Conservation (phyloP, 371 early-diverging fungal genomes). For the Haplosporangium sp. region DNA sequence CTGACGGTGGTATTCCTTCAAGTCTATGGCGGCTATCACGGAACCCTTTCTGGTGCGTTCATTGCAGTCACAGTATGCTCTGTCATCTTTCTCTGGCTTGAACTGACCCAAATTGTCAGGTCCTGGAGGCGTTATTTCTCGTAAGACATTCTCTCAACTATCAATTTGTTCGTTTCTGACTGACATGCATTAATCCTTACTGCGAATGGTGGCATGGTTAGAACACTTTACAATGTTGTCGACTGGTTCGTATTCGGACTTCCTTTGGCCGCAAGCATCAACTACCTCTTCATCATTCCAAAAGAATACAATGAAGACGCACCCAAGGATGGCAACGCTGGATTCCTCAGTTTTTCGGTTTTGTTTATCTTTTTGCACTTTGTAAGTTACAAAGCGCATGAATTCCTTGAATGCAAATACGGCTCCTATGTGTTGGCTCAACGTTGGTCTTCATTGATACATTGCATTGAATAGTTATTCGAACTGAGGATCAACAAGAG, state of each 20-base stretch:
- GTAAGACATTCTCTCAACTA: neutral
- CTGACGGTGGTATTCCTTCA: slow-evolving; percentile 2
- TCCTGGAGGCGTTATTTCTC: slow-evolving; percentile 1
- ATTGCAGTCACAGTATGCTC: slow-evolving; percentile 1
- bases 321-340: too few relatives aligned
- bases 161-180: neutral
- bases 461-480: neutral
- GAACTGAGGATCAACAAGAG: slow-evolving; percentile 10
- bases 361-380: too few relatives aligned
- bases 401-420: neutral
- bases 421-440: neutral
- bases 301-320: too few relatives aligned
- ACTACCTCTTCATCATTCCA: too few relatives aligned
- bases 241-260: too few relatives aligned
- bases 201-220: neutral
- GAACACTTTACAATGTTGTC: too few relatives aligned
- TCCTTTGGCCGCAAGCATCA: too few relatives aligned
- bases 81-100: slow-evolving; percentile 2
- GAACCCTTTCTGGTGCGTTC: neutral
- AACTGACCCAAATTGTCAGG: neutral
- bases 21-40: slow-evolving; percentile 3
- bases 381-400: neutral
- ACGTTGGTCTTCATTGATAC: too few relatives aligned
- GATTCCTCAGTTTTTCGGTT: too few relatives aligned
- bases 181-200: too few relatives aligned